Evolutionary conservation across 139 green algal genomes (phyloP).

Genomic region (Picochlorum costavermella): DNA sequence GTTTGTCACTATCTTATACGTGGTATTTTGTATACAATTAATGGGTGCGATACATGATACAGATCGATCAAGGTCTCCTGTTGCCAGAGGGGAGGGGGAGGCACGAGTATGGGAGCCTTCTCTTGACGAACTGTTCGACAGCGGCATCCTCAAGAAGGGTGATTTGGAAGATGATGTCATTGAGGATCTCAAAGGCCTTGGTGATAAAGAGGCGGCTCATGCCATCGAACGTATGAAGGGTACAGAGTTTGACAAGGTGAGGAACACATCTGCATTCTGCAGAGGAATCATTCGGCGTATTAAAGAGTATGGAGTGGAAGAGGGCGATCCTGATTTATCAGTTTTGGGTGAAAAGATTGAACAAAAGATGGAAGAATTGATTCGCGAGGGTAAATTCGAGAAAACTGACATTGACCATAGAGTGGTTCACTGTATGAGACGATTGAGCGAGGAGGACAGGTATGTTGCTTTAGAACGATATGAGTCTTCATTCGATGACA

Average conservation of each 20-base stretch:
- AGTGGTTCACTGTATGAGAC: constrained; percentile 35
- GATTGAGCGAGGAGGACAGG: constrained; percentile 27
- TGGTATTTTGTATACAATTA: too few species aligned
- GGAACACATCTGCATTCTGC: constrained; percentile 31
- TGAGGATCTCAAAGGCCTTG: constrained; percentile 33
- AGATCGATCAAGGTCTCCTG: constrained; percentile 3
- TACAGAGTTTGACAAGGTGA: constrained; percentile 36
- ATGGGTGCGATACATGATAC: too few species aligned
- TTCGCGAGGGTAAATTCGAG: constrained; percentile 31
- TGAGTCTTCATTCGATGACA: constrained; percentile 21
- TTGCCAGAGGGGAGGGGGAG: neutral
- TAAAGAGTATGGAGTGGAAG: constrained; percentile 36
- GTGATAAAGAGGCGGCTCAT: constrained; percentile 24
- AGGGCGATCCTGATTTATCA: constrained; percentile 29
- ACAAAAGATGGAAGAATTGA: constrained; percentile 31
- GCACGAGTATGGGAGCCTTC: neutral
- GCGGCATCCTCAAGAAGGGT: constrained; percentile 18
- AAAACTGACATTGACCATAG: constrained; percentile 34
- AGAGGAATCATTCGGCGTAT: constrained; percentile 48
- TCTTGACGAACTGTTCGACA: constrained; percentile 38
- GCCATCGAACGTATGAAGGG: constrained; percentile 39
- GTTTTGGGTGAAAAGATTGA: constrained; percentile 32
- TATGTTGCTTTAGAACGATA: constrained; percentile 41
- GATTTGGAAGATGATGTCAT: constrained; percentile 36
- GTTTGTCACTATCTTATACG: too few species aligned